Evolutionary conservation across 1,284 basidiomycete genomes (phyloP).

Genomic region (Cutaneotrichosporon mucoides): DNA sequence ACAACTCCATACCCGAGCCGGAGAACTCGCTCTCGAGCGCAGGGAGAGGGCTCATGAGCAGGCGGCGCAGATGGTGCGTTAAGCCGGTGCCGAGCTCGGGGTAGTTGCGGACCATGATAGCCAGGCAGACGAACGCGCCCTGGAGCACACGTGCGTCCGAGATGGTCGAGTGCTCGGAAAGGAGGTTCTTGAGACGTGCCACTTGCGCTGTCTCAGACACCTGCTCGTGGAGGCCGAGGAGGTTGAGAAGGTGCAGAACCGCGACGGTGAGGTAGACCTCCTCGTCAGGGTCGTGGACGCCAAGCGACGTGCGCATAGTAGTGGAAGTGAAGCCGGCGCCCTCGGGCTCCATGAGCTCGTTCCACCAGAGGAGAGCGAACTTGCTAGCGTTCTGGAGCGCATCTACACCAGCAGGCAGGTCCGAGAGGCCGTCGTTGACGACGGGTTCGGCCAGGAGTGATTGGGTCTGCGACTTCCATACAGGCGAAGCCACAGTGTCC

Average conservation of each 20-base stretch:
- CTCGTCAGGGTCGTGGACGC: conserved; percentile 31
- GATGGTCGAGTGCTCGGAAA: conserved; percentile 78
- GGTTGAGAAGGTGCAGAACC: conserved; percentile 67
- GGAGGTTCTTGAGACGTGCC: conserved; percentile 65
- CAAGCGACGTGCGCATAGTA: conserved; percentile 20
- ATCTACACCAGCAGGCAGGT: conserved; percentile 11
- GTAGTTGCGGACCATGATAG: conserved; percentile 69
- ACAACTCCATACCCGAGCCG: conserved; percentile 33
- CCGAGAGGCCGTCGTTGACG: conserved; percentile 8
- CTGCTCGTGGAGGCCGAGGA: conserved; percentile 71
- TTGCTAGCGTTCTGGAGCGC: conserved; percentile 23
- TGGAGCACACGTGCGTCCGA: conserved; percentile 57
- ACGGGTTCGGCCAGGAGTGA: conserved; percentile 22
- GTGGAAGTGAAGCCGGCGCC: conserved; percentile 4
- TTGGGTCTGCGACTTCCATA: conserved; percentile 27
- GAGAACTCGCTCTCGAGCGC: conserved; percentile 83
- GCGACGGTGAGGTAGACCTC: conserved; percentile 42
- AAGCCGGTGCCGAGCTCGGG: conserved; percentile 71
- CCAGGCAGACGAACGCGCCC: conserved; percentile 41
- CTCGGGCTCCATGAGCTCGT: conserved; percentile 27
- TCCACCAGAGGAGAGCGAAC: conserved; percentile 39
- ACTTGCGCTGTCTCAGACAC: conserved; percentile 68
- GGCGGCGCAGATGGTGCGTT: conserved; percentile 76
- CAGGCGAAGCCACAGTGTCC: conserved; percentile 10
- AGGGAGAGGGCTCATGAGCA: conserved; percentile 80